phyloP scores from a whole-genome alignment of 371 early-diverging fungal species.

The Mucor velutinosus region DNA sequence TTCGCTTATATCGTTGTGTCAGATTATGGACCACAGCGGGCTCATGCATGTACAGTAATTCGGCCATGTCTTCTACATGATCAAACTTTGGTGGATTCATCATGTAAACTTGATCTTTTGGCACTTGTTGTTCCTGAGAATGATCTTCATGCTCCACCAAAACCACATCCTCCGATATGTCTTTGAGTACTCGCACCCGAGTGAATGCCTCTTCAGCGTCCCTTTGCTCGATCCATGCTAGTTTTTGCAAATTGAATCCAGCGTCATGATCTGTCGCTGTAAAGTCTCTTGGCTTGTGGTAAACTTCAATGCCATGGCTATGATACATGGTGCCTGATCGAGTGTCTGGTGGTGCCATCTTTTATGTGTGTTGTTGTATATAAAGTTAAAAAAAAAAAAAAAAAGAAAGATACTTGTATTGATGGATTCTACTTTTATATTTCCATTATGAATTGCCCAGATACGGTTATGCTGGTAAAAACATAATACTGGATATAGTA shows the following conservation, averaged over 20 bases:
- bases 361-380: background rate
- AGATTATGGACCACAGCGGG: slow-evolving; percentile 98
- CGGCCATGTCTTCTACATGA: slow-evolving; percentile 98
- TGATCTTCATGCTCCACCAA: slow-evolving; percentile 22
- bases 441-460: background rate
- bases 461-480: slow-evolving; percentile 8
- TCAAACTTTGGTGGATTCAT: slow-evolving; percentile 99
- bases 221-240: slow-evolving; percentile 21
- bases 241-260: slow-evolving; percentile 25
- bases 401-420: background rate
- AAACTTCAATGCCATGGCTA: slow-evolving; percentile 29
- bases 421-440: background rate
- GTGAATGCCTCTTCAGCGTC: slow-evolving; percentile 4
- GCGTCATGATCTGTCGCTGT: slow-evolving; percentile 15
- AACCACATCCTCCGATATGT: slow-evolving; percentile 6
- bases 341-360: slow-evolving; percentile 18
- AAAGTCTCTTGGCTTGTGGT: slow-evolving; percentile 12
- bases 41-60: slow-evolving; percentile 97
- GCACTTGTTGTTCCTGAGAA: slow-evolving; percentile 17
- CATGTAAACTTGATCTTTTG: slow-evolving; percentile 79
- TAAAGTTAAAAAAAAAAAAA: background rate
- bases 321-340: slow-evolving; percentile 7
- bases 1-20: slow-evolving; percentile 85
- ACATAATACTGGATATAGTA: slow-evolving; percentile 4
- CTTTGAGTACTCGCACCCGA: slow-evolving; percentile 6